Evolutionary conservation across 176 grass and related monocot species (phyloP).

Genomic region (Leersia perrieri): DNA sequence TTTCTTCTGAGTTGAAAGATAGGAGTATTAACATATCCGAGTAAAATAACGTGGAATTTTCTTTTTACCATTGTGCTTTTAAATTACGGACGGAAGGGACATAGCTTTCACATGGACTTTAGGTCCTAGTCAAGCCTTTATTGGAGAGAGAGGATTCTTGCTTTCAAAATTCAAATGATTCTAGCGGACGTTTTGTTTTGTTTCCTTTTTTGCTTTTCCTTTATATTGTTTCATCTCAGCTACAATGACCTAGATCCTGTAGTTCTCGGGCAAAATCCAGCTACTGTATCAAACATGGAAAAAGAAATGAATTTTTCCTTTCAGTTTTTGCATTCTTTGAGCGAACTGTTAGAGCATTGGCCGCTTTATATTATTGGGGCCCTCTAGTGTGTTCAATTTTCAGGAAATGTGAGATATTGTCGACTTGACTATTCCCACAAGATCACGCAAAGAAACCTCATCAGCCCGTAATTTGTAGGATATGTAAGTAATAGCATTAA

Average conservation of each 20-base stretch:
- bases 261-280: constrained; percentile 14
- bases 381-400: constrained; percentile 16
- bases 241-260: constrained; percentile 23
- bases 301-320: not conserved
- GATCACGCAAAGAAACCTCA: constrained; percentile 51
- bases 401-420: constrained; percentile 25
- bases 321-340: constrained; percentile 1
- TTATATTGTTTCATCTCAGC: constrained; percentile 34
- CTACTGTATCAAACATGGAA: constrained; percentile 13
- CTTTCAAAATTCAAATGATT: constrained; percentile 45
- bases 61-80: constrained; percentile 27
- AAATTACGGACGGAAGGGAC: constrained; percentile 21
- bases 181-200: constrained; percentile 6
- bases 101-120: constrained; percentile 44
- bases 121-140: constrained; percentile 46
- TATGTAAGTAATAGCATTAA: constrained; percentile 40
- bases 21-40: not conserved
- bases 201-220: constrained; percentile 8
- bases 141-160: constrained; percentile 39
- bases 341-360: constrained; percentile 10
- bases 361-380: constrained; percentile 4
- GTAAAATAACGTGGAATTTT: constrained; percentile 6
- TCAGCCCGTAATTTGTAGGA: constrained; percentile 41
- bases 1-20: not conserved
- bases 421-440: constrained; percentile 38